Percentiles rank a stretch among this genome's conserved stretches.
These are phyloP conservation scores for Saposhnikovia divaricata DNA, from an alignment of 129 eudicot genomes.

Conservation along the genomic window DNA sequence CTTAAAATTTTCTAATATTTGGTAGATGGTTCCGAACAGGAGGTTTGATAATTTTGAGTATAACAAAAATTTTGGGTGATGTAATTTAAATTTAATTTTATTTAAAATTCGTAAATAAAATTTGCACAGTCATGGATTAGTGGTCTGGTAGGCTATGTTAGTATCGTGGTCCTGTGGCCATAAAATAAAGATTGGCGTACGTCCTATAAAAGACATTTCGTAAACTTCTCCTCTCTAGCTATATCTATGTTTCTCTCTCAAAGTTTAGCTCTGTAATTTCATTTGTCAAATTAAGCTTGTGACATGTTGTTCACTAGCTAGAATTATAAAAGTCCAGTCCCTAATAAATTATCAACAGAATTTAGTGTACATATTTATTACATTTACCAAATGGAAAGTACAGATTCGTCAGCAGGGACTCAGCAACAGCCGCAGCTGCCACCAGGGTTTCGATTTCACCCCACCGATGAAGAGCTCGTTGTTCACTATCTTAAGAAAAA, in stretches of 20 bases:
- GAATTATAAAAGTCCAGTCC: neutral
- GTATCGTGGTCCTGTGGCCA: too few species aligned
- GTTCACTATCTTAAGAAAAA: constrained; percentile 77
- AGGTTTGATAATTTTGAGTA: too few species aligned
- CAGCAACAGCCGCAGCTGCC: constrained; percentile 82
- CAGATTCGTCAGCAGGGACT: constrained; percentile 61
- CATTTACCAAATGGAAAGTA: constrained; percentile 44
- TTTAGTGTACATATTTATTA: neutral
- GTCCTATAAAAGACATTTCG: constrained; percentile 4
- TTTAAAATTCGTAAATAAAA: too few species aligned
- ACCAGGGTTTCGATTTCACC: constrained; percentile 92
- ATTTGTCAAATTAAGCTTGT: neutral
- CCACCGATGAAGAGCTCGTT: constrained; percentile 85
- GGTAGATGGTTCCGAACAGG: too few species aligned
- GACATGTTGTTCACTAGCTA: neutral
- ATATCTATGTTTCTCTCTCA: neutral
- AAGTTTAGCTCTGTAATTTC: constrained; percentile 7
- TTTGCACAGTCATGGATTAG: too few species aligned
- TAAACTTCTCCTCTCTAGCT: neutral
- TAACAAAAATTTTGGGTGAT: too few species aligned
- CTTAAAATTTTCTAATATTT: too few species aligned
- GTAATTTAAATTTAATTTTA: too few species aligned
- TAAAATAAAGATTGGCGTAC: neutral
- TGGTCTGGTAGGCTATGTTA: too few species aligned
- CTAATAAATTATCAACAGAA: neutral